Percentiles rank a stretch among this genome's conserved stretches.
These are phyloP conservation scores for Xylariomycetidae sp. DNA, from an alignment of 2,329 filamentous ascomycete species.

Conservation along the genomic window DNA sequence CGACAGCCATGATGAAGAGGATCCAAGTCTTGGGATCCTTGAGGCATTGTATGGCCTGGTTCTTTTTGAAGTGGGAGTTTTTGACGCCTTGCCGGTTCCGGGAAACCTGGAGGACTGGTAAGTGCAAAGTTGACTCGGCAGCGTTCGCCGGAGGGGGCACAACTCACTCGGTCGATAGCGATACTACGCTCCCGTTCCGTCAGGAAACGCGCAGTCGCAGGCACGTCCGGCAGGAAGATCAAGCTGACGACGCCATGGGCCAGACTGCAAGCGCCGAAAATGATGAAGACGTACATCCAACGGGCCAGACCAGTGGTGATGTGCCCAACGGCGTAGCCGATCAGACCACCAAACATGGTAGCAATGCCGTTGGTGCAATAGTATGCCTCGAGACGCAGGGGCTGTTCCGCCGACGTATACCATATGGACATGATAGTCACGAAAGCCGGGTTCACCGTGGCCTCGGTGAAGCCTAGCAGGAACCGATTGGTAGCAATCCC, in stretches of 20 bases:
- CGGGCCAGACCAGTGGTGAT: constrained; percentile 35
- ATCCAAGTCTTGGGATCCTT: constrained; percentile 51
- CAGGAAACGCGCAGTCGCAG: constrained; percentile 59
- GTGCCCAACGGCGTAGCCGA: constrained; percentile 56
- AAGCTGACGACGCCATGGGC: constrained; percentile 53
- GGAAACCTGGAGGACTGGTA: constrained; percentile 29
- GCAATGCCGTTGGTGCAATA: constrained; percentile 57
- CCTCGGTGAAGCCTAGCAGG: constrained; percentile 52
- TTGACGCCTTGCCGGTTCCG: constrained; percentile 50
- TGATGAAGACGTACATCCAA: constrained; percentile 45
- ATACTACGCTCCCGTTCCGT: constrained; percentile 50
- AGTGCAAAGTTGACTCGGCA: background rate
- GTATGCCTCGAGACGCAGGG: constrained; percentile 48
- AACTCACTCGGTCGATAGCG: constrained; percentile 40
- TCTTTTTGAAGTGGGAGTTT: constrained; percentile 43
- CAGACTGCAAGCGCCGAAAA: constrained; percentile 52
- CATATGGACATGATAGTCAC: constrained; percentile 31
- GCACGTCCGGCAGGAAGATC: constrained; percentile 57
- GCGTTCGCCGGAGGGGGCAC: background rate
- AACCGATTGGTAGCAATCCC: constrained; percentile 53
- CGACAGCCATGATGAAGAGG: constrained; percentile 47
- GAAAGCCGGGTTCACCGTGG: constrained; percentile 49
- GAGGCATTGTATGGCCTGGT: constrained; percentile 42
- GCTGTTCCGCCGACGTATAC: constrained; percentile 41
- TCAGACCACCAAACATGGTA: constrained; percentile 56